Evolutionary conservation across 208 protist genomes (phyloP).

Genomic region (Tritrichomonas foetus): DNA sequence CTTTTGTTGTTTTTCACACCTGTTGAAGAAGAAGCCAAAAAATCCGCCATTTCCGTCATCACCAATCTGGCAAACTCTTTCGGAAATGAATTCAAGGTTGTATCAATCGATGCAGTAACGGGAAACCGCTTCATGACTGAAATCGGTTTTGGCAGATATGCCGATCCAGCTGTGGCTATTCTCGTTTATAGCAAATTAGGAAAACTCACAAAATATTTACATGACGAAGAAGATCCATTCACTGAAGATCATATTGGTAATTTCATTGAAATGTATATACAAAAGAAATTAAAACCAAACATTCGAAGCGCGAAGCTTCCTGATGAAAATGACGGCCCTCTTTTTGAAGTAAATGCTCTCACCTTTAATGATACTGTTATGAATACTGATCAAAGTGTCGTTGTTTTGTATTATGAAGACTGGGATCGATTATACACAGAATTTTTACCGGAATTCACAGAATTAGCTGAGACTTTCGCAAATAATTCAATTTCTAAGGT

Average conservation of each 20-base stretch:
- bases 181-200: background rate
- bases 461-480: background rate
- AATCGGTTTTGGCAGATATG: slow-evolving; percentile 15
- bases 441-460: background rate
- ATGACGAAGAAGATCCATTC: background rate
- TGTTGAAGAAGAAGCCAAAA: background rate
- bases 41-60: background rate
- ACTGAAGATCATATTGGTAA: background rate
- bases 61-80: background rate
- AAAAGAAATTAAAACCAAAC: background rate
- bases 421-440: background rate
- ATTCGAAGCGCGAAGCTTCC: background rate
- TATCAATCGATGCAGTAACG: background rate
- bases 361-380: background rate
- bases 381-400: background rate
- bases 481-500: background rate
- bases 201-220: background rate
- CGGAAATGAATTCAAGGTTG: background rate
- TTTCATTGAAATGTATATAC: background rate
- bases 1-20: background rate
- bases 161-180: background rate
- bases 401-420: background rate
- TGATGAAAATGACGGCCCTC: background rate
- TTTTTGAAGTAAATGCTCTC: background rate
- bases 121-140: slow-evolving; percentile 15